Conservation (phyloP, 495 filamentous ascomycete genomes). For the Penicillium macrosclerotiorum region DNA sequence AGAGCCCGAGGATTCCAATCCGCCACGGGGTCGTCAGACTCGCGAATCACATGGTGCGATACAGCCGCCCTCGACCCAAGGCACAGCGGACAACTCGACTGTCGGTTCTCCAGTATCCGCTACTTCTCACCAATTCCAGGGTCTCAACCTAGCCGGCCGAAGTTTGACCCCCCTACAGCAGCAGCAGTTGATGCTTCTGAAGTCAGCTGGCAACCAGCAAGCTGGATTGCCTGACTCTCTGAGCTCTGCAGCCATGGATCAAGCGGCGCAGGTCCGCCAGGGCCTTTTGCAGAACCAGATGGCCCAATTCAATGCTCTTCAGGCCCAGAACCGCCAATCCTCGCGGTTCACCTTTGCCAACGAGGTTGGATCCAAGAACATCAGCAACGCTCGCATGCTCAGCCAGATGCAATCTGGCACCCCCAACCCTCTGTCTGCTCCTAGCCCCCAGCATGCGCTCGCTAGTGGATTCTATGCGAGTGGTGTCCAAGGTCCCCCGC, state of each 20-base stretch:
- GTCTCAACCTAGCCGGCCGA: slow-evolving; percentile 59
- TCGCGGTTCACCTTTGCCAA: slow-evolving; percentile 89
- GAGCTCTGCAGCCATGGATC: slow-evolving; percentile 34
- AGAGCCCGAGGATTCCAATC: slow-evolving; percentile 72
- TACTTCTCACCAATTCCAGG: slow-evolving; percentile 52
- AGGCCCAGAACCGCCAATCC: slow-evolving; percentile 79
- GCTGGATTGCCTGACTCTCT: slow-evolving; percentile 55
- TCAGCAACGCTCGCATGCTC: slow-evolving; percentile 79
- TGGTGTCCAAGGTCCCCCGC: slow-evolving; percentile 84
- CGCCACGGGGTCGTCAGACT: slow-evolving; percentile 47
- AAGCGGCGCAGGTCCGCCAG: slow-evolving; percentile 41
- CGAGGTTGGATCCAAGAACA: slow-evolving; percentile 75
- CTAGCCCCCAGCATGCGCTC: slow-evolving; percentile 48
- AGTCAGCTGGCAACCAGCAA: slow-evolving; percentile 55
- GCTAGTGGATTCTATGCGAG: slow-evolving; percentile 50
- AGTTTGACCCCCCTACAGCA: slow-evolving; percentile 80
- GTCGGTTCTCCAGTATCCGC: slow-evolving; percentile 48
- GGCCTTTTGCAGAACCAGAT: slow-evolving; percentile 60
- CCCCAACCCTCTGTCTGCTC: slow-evolving; percentile 57
- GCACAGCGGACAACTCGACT: slow-evolving; percentile 44
- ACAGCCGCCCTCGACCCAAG: slow-evolving; percentile 73
- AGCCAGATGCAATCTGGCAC: slow-evolving; percentile 80
- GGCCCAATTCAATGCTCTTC: slow-evolving; percentile 50
- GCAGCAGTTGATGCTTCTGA: slow-evolving; percentile 66
- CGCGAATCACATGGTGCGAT: slow-evolving; percentile 57